Evolutionary conservation across 495 filamentous ascomycete species (phyloP), one percentile per base, ranked within the genome.

Genomic region (Acidiella bohemica): DNA sequence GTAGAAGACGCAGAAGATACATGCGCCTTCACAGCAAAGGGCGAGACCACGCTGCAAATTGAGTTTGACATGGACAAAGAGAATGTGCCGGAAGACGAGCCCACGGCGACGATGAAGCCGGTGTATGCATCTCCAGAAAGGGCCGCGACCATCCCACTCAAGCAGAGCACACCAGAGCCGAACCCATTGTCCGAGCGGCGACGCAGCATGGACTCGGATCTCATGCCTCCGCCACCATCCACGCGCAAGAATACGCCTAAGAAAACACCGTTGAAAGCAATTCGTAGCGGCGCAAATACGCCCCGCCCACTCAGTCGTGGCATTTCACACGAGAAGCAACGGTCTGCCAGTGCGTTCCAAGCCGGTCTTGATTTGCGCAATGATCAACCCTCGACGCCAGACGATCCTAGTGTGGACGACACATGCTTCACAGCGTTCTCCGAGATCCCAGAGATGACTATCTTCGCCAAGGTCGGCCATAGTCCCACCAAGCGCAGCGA

Each of bases 341-440:
- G 32, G 7, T 29, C 18, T 5, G 29, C 27, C 10, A 18, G 27
- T 17, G 24, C 24, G 14, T 47, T 52, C 18, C 46, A 53, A 35
- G 36, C 41, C n/a, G 37, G 41, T 8, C 36, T 41, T 39, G 41
- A 53, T 34, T 3, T 48, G 26, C 37, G 41, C 24, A 29, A 38
- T 18, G 23, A 31, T n/a, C 12, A 20, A 18, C 13, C 38, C 12
- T 31, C 38, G 23, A 4, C 32, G 7, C 18, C 33, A 32, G 42
- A 50, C 19, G 12, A n/a, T n/a, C 17, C 31, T 14, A 37, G 31
- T 14, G 67, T 76, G 43, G 83, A 93, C 51, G 85, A 92, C 49
- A 88, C 81, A 14, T 80, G 78, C 28, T 80, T 90, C 52, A 92
- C 82, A 59, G 72, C 68, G 11, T 94, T 93, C 59, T 93, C 86